Base-by-base conservation (phyloP, 108 stramenopile species). In the Cyclotella kingstonii region DNA sequence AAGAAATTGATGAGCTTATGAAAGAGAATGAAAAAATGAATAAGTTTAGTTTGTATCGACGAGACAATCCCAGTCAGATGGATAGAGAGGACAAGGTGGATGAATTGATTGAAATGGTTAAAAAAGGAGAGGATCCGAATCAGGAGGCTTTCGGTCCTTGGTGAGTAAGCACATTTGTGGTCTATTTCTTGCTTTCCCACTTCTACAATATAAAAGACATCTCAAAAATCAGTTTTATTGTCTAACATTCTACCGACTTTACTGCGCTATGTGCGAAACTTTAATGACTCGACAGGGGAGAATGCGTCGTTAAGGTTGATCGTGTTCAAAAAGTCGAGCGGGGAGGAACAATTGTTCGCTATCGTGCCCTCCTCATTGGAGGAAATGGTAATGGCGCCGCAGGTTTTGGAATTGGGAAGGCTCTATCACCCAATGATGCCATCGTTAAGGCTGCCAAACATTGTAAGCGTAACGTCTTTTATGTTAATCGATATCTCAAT, bases 391-490 rank as follows among this genome's bases (percentile, higher is more conserved):
- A 89, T 35, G 98, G 98, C n/a, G 90, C 91, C 63, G 96, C 84
- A 8, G 98, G 98, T 6, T 97, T 96, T 77, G 98, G 95, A 22
- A 67, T 94, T 14, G 98, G 96, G 22, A 97, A 98, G 67, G 90
- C 91, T 22, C 63, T 74, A 48, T 84, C 80, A n/a, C 86, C 95
- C 19, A 70, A 84, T 27, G 91, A 88, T 27, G 96, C 98, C 22
- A 75, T 90, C 7, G 68, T 70, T 21, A 73, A 85, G 27, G 95
- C 96, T 5, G 73, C 59, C 60, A 79, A 87, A 28, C 77, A 80
- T 68, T 87, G 86, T 57, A 74, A 78, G 31, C 85, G 84, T 34
- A 95, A 95, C 70, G 85, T 96, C 45, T 84, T 93, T 78, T 90
- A 92, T 80, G 80, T 96, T 27, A 94, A 97, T 68, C 85, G 90